Conservation (phyloP, 169 alveolate species). For the Eimeria tenella region DNA sequence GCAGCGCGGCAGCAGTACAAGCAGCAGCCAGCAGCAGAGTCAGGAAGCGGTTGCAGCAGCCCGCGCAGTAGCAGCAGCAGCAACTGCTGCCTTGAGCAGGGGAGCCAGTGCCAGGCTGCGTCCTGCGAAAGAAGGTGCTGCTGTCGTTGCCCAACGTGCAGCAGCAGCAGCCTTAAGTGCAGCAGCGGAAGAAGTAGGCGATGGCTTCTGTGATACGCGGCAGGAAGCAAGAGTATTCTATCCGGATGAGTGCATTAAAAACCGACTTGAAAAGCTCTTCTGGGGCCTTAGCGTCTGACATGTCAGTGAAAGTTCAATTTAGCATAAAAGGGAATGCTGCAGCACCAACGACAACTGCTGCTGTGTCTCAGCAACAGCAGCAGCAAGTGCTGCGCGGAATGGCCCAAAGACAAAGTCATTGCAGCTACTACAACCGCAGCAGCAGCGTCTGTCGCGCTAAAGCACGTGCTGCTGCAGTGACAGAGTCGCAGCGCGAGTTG, state of each 20-base stretch:
- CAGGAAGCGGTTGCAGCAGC: conserved; percentile 57
- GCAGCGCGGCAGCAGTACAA: conserved; percentile 49
- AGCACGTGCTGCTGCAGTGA: not conserved
- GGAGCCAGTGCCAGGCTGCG: conserved; percentile 25
- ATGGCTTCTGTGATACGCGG: not conserved
- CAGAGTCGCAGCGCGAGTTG: not conserved
- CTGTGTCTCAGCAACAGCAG: not conserved
- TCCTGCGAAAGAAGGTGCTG: conserved; percentile 45
- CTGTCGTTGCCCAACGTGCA: conserved; percentile 54
- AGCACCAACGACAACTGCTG: conserved; percentile 2
- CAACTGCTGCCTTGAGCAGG: conserved; percentile 15
- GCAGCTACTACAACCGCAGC: not conserved
- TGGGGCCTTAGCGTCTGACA: conserved; percentile 42
- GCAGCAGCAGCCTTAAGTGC: conserved; percentile 64
- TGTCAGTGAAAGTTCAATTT: not conserved
- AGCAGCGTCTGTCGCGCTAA: not conserved
- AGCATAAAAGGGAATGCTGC: conserved; percentile 29
- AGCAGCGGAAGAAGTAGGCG: conserved; percentile 62
- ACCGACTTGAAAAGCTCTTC: conserved; percentile 32
- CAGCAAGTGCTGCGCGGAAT: not conserved
- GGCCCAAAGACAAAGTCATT: too few species aligned
- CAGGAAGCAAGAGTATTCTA: conserved; percentile 47
- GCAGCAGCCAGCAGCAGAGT: conserved; percentile 72
- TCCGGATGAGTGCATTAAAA: conserved; percentile 25
- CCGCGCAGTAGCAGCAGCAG: conserved; percentile 38